Evolutionary conservation across 1,284 basidiomycete genomes (phyloP).

Genomic region (Porodaedalea pini): DNA sequence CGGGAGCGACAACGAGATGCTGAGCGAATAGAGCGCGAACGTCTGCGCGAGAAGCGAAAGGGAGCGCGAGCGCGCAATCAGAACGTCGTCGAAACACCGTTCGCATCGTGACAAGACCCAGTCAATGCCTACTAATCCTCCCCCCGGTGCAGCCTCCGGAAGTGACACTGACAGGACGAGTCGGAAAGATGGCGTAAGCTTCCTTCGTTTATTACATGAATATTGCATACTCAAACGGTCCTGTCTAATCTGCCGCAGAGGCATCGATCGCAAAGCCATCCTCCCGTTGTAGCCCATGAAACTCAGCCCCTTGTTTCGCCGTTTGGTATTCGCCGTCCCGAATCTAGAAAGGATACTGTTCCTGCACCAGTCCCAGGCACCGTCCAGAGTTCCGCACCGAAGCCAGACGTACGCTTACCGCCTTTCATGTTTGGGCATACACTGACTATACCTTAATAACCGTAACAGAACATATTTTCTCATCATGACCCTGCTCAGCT

Average conservation of each 20-base stretch:
- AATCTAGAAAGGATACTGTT: background rate
- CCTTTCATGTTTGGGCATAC: background rate
- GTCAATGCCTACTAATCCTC: slow-evolving; percentile 5
- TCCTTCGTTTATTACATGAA: background rate
- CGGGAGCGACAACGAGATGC: slow-evolving; percentile 4
- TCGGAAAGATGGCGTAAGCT: slow-evolving; percentile 13
- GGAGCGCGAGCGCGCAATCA: slow-evolving; percentile 7
- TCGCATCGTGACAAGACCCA: slow-evolving; percentile 14
- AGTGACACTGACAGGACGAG: slow-evolving; percentile 15
- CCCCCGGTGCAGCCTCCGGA: slow-evolving; percentile 7
- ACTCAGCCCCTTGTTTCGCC: background rate
- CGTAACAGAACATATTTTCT: no score
- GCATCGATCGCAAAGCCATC: slow-evolving; percentile 5
- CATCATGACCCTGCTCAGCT: background rate
- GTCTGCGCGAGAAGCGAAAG: background rate
- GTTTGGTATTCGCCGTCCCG: background rate
- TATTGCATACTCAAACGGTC: background rate
- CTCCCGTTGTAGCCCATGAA: background rate
- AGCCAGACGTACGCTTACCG: background rate
- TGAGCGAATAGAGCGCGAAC: slow-evolving; percentile 10
- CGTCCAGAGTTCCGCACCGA: background rate
- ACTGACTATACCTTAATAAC: background rate
- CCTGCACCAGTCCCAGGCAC: background rate
- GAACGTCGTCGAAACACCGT: slow-evolving; percentile 5
- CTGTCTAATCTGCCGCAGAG: background rate